These are phyloP conservation scores for Leccinum variicolor DNA, from an alignment of 768 basidiomycete genomes.

Conservation along the genomic window DNA sequence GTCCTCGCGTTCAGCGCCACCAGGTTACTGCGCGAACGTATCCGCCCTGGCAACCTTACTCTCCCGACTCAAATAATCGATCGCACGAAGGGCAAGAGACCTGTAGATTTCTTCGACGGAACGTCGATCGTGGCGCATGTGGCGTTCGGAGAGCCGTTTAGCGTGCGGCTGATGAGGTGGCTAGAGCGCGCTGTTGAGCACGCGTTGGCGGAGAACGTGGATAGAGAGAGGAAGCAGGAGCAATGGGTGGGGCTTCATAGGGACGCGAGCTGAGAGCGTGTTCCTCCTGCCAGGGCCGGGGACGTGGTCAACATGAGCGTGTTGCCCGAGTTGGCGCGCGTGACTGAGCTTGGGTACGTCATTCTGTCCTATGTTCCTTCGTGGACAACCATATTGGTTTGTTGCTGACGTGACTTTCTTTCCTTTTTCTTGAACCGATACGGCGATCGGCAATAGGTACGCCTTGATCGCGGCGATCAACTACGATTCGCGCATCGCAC, in stretches of 20 bases:
- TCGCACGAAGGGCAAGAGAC: conserved; percentile 89
- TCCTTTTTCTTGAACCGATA: too few species aligned
- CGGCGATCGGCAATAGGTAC: conserved; percentile 37
- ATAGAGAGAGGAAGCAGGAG: conserved; percentile 37
- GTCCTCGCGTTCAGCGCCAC: conserved; percentile 95
- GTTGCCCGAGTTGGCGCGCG: conserved; percentile 89
- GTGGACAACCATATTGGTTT: too few species aligned
- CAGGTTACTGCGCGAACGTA: conserved; percentile 91
- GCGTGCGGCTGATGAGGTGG: too few species aligned
- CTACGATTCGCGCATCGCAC: too few species aligned
- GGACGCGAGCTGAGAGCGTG: conserved; percentile 87
- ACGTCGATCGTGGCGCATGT: conserved; percentile 82
- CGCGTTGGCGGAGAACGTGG: background rate
- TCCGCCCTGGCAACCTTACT: conserved; percentile 83
- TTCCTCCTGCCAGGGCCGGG: conserved; percentile 91
- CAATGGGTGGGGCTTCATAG: conserved; percentile 63
- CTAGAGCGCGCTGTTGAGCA: too few species aligned
- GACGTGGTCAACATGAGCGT: conserved; percentile 98
- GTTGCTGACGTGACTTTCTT: too few species aligned
- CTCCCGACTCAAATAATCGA: conserved; percentile 94
- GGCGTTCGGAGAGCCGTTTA: conserved; percentile 52
- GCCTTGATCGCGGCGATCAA: conserved; percentile 74
- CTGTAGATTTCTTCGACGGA: conserved; percentile 82
- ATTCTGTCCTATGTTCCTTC: too few species aligned
- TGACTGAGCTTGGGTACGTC: conserved; percentile 83